Base-by-base conservation (phyloP, 176 grass and related monocot genomes). In the Eragrostis nindensis region DNA sequence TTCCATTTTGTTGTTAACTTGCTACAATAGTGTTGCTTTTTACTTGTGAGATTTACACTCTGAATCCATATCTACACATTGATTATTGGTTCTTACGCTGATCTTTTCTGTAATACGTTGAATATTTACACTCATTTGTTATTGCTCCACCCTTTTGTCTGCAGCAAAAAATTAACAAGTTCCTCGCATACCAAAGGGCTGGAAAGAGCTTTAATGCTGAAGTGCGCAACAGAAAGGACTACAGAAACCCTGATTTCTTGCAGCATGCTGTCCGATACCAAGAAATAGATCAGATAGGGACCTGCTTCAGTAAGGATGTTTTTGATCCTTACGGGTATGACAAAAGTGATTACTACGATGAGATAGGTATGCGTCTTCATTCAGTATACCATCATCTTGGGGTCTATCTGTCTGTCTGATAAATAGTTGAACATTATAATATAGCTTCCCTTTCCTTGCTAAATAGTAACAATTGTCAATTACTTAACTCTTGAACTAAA, bases 241-340 rank as follows among this genome's bases (percentile, higher is more conserved):
- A 99, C 76, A 77, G 80, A 78, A 99, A 99, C 88, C 96, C 93
- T 41, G 90, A 99, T 65, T 99, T 99, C 68, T 83, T 99, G 89
- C 96, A 93, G 81, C 90, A 99, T 90, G 92, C 96, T 75, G 92
- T 95, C 78, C 86, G 96, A n/a, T 99, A 99, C 64, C 96, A 99
- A 86, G 96, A 95, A 66, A 99, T 99, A 5, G 87, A 99, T 84
- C 90, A 93, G 88, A 95, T 95, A 69, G 96, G 96, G 63, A 90
- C 90, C 42, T 95, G 93, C 85, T 99, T 99, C 73, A 85, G 81
- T 87, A 99, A 91, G 84, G 93, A 95, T 77, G 96, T 99, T 67
- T 99, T 99, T 68, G 85, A 99, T 54, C 96, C 96, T 68, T 88
- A 90, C 46, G 93, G 93, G 40, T 95, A 88, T 1, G 93, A 99